Base-by-base conservation (phyloP, 306 rosid genomes). In the Echinosophora koreensis region DNA sequence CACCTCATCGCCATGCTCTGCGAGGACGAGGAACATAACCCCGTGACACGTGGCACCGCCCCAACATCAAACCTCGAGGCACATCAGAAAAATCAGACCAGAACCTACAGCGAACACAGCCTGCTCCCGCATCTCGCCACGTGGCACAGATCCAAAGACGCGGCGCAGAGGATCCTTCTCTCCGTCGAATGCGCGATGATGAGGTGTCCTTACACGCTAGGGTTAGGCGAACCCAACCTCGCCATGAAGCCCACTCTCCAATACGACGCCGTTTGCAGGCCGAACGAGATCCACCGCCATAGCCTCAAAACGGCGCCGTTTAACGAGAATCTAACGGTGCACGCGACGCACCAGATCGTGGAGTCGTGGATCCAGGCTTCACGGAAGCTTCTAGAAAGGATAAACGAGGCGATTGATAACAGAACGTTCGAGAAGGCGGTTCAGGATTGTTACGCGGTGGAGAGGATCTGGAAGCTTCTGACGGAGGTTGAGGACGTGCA, bases 381-480 rank as follows among this genome's bases (percentile, higher is more conserved):
- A n/a, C 79, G 80, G 47, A 88, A 87, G 87, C 83, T 94, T 13
- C 84, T 94, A 18, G 83, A 81, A 16, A 86, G 92, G 50, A 85
- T 85, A 10, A 32, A 12, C 0, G 64, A 58, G 3, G 73, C 83
- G 44, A 77, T 94, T 16, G 88, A 84, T 0, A 12, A 28, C 1
- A 71, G 39, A 9, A 78, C 57, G 5, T 81, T 89, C 50, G 89
- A 84, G 18, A 77, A 57, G 3, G 97, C 94, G 0, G 83, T 84
- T 15, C 86, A 79, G n/a, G 91, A 92, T 22, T 88, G 94, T 73
- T 77, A 85, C 77, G 4, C 87, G 47, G 80, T 94, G 81, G 98
- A 94, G 63, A 68, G 91, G 66, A 90, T 92, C 81, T 94, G 96
- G 97, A 94, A 92, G 90, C 89, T 94, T 67, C 88, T 92, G 0